Percentiles rank a stretch among this genome's conserved stretches.
phyloP scores from a whole-genome alignment of 2,329 filamentous ascomycete species.

The Orbilia quercus region DNA sequence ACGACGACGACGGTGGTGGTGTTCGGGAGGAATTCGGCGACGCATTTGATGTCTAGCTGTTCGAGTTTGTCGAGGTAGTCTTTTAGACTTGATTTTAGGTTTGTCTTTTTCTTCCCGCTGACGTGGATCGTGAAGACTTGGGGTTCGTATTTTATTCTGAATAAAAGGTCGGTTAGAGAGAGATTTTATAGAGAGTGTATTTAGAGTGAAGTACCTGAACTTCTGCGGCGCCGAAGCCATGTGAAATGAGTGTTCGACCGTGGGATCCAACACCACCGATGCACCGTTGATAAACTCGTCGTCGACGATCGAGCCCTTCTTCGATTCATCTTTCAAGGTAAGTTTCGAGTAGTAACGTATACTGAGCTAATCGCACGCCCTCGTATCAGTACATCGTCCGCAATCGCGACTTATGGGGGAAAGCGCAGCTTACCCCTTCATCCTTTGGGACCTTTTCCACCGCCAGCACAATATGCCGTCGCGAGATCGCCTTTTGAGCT shows the following conservation, averaged over 20 bases:
- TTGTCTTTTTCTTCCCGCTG: constrained; percentile 76
- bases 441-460: constrained; percentile 74
- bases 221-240: constrained; percentile 36
- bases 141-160: constrained; percentile 80
- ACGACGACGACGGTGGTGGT: constrained; percentile 88
- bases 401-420: constrained; percentile 35
- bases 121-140: constrained; percentile 79
- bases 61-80: constrained; percentile 76
- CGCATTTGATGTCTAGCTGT: constrained; percentile 87
- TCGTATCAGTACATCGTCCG: constrained; percentile 13
- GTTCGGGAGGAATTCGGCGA: constrained; percentile 75
- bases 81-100: constrained; percentile 73
- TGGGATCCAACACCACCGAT: constrained; percentile 26
- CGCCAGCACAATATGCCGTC: constrained; percentile 84
- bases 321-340: constrained; percentile 81
- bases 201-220: constrained; percentile 62
- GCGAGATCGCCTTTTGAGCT: constrained; percentile 83
- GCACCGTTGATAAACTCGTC: constrained; percentile 61
- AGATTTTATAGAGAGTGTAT: constrained; percentile 12
- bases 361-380: constrained; percentile 66
- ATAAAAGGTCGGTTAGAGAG: constrained; percentile 39
- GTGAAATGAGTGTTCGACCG: constrained; percentile 34
- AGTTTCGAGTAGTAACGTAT: constrained; percentile 75
- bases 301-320: constrained; percentile 83
- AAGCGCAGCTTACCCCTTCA: constrained; percentile 71